phyloP scores from a whole-genome alignment of 306 rosid genomes.

The Quercus variabilis region DNA sequence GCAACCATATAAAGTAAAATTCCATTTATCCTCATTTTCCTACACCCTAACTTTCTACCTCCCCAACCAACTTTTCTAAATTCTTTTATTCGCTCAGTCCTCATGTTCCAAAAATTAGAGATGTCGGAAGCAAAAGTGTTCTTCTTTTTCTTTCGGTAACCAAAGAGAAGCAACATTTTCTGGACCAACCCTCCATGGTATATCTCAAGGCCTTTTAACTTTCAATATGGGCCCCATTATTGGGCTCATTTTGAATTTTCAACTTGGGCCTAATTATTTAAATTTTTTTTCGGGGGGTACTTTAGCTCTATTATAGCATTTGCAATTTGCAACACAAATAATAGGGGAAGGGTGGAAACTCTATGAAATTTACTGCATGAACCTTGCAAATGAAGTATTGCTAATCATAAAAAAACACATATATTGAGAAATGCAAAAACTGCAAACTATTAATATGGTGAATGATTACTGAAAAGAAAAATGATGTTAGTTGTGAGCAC shows the following conservation, averaged over 20 bases:
- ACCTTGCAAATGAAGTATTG: too few species aligned
- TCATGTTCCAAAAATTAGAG: constrained; percentile 4
- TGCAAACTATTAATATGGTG: too few species aligned
- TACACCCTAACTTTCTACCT: constrained; percentile 19
- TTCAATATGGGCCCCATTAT: background rate
- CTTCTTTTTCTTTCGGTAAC: too few species aligned
- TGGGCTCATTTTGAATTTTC: background rate
- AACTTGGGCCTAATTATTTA: background rate
- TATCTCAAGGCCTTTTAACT: background rate
- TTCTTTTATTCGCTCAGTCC: constrained; percentile 52
- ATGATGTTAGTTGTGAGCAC: too few species aligned
- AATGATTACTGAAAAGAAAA: too few species aligned
- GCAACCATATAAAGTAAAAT: constrained; percentile 18
- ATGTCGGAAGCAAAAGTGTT: too few species aligned
- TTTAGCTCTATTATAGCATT: background rate
- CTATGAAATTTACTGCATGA: too few species aligned
- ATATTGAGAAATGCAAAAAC: too few species aligned
- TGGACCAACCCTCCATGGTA: too few species aligned
- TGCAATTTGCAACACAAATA: background rate
- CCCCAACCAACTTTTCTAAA: constrained; percentile 28
- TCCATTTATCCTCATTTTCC: constrained; percentile 22
- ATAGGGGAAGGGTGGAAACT: too few species aligned
- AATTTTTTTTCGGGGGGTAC: background rate
- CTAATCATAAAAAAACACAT: too few species aligned
- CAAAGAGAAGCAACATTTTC: background rate